phyloP scores from a whole-genome alignment of 2,329 filamentous ascomycete genomes.

The Cladosporium sp. region DNA sequence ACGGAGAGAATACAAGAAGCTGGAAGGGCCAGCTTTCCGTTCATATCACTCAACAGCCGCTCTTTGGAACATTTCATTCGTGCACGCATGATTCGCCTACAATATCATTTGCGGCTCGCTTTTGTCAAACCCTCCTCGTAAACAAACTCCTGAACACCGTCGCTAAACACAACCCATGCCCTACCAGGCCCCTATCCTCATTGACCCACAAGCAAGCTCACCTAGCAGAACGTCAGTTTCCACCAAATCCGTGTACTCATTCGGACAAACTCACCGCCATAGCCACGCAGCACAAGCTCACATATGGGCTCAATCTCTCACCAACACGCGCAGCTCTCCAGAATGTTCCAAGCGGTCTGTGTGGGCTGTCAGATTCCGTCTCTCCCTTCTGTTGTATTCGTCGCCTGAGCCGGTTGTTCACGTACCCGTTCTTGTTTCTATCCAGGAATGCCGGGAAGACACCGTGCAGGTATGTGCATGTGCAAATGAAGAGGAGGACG shows the following conservation, averaged over 20 bases:
- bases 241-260: background rate
- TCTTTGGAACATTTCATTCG: background rate
- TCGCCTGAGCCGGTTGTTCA: background rate
- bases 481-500: constrained; percentile 93
- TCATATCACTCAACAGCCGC: background rate
- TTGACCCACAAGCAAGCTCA: constrained; percentile 21
- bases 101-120: background rate
- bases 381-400: background rate
- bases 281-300: constrained; percentile 86
- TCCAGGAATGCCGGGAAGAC: constrained; percentile 89
- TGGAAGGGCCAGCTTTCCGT: background rate
- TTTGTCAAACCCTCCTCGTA: background rate
- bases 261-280: constrained; percentile 73
- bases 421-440: constrained; percentile 85
- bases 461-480: constrained; percentile 88
- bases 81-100: background rate
- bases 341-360: constrained; percentile 68
- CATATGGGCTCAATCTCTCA: constrained; percentile 90
- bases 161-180: constrained; percentile 10
- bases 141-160: constrained; percentile 19
- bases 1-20: background rate
- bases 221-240: constrained; percentile 9
- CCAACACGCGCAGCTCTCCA: constrained; percentile 96
- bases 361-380: background rate
- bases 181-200: background rate